These are phyloP conservation scores for Paxillus ammoniavirescens DNA, from an alignment of 768 basidiomycete genomes.

Conservation along the genomic window DNA sequence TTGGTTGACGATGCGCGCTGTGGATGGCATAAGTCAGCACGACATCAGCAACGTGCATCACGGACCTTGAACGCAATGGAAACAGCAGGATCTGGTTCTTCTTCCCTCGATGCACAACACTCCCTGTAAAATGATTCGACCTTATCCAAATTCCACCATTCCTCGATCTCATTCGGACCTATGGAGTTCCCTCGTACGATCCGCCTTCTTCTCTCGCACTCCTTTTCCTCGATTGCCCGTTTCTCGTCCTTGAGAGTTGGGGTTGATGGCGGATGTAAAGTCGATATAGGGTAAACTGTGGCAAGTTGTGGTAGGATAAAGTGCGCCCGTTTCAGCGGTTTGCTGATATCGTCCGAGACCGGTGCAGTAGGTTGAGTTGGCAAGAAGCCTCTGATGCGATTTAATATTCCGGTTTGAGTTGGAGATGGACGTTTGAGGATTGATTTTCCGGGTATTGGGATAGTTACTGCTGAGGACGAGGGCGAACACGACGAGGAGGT, in stretches of 20 bases:
- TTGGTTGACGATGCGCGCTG: conserved; percentile 52
- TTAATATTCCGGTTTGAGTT: conserved; percentile 65
- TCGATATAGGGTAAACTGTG: conserved; percentile 89
- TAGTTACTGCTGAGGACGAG: conserved; percentile 79
- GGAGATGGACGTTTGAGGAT: conserved; percentile 79
- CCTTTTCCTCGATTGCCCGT: conserved; percentile 72
- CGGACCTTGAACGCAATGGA: conserved; percentile 70
- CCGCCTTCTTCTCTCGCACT: conserved; percentile 62
- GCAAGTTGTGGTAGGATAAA: conserved; percentile 87
- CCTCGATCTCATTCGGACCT: conserved; percentile 38
- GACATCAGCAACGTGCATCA: conserved; percentile 6
- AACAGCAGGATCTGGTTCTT: conserved; percentile 61
- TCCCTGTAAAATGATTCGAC: conserved; percentile 87
- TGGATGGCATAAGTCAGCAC: conserved; percentile 1
- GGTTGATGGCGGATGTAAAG: conserved; percentile 78
- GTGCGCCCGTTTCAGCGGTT: conserved; percentile 82
- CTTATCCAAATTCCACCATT: conserved; percentile 85
- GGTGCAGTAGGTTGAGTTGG: conserved; percentile 48
- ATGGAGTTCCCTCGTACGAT: conserved; percentile 58
- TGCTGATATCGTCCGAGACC: conserved; percentile 42
- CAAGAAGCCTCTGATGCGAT: conserved; percentile 71
- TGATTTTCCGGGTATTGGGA: conserved; percentile 75
- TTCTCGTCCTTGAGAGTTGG: conserved; percentile 80
- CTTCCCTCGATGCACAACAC: conserved; percentile 77
- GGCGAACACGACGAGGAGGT: conserved; percentile 53